phyloP scores from a whole-genome alignment of 202 grass and related monocot species.

The Schoenoplectus tabernaemontani region DNA sequence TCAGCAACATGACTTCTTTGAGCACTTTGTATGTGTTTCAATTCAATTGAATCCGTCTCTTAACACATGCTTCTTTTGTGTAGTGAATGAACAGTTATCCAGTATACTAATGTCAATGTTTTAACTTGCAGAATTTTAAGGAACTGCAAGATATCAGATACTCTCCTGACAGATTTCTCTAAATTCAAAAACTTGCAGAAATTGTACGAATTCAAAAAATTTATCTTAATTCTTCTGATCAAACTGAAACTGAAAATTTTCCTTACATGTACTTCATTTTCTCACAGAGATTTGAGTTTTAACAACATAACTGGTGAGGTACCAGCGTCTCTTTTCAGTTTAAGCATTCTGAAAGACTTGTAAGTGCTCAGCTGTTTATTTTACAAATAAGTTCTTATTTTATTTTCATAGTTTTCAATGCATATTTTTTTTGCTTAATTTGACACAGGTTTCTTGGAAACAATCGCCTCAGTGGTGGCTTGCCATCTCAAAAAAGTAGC shows the following conservation, averaged over 20 bases:
- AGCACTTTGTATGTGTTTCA: slow-evolving; percentile 25
- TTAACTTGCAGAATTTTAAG: slow-evolving; percentile 23
- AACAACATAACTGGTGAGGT: slow-evolving; percentile 36
- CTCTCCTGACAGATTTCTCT: slow-evolving; percentile 22
- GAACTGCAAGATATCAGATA: slow-evolving; percentile 32
- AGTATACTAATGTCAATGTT: not conserved
- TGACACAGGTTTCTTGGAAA: slow-evolving; percentile 38
- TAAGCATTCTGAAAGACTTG: slow-evolving; percentile 28
- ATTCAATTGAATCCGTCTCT: not conserved
- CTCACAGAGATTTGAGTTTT: slow-evolving; percentile 37
- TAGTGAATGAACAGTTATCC: too few species aligned
- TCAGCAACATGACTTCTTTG: slow-evolving; percentile 47
- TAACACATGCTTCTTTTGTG: not conserved
- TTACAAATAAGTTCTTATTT: not conserved
- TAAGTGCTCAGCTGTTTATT: slow-evolving; percentile 26
- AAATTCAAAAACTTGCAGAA: slow-evolving; percentile 10
- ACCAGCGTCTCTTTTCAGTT: slow-evolving; percentile 30
- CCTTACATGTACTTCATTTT: not conserved
- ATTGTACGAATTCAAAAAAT: slow-evolving; percentile 20
- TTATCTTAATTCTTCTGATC: not conserved
- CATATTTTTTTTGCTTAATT: not conserved
- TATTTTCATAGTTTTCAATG: not conserved
- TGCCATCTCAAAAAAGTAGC: slow-evolving; percentile 27
- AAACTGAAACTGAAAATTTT: not conserved
- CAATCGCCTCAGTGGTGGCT: slow-evolving; percentile 30